Conservation (phyloP, 495 filamentous ascomycete species). For the Polyplosphaeria fusca region DNA sequence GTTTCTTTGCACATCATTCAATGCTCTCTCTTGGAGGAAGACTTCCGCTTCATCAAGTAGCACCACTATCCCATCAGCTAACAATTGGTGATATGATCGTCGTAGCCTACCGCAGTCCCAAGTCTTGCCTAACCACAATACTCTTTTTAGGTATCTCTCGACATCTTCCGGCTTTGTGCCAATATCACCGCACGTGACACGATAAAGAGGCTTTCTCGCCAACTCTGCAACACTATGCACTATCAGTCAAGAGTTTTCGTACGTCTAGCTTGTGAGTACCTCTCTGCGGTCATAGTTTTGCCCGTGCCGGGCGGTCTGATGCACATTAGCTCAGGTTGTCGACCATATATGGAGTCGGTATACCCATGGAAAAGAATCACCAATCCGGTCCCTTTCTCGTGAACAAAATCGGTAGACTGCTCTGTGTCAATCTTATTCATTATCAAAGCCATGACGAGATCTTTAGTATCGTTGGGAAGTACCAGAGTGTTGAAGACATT, state of each 20-base stretch:
- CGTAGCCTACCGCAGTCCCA: conserved; percentile 10
- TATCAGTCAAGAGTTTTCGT: neutral
- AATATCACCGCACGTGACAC: conserved; percentile 13
- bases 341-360: neutral
- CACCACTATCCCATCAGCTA: conserved; percentile 44
- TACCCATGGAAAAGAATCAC: conserved; percentile 29
- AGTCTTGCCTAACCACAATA: conserved; percentile 2
- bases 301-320: conserved; percentile 39
- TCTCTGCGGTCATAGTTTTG: conserved; percentile 40
- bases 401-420: conserved; percentile 48
- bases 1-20: conserved; percentile 48
- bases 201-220: conserved; percentile 5
- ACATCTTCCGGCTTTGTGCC: conserved; percentile 5
- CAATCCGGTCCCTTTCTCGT: conserved; percentile 44
- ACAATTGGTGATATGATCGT: too few relatives aligned
- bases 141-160: conserved; percentile 1
- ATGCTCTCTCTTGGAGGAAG: conserved; percentile 48
- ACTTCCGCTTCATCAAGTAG: conserved; percentile 47
- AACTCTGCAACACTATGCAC: conserved; percentile 4
- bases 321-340: conserved; percentile 12
- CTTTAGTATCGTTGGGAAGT: conserved; percentile 42
- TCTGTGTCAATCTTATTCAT: conserved; percentile 44
- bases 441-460: conserved; percentile 49
- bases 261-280: neutral
- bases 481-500: conserved; percentile 47